Evolutionary conservation across 176 grass and related monocot genomes (phyloP), one percentile per base, ranked within the genome.

Genomic region (Pontederia crassipes): DNA sequence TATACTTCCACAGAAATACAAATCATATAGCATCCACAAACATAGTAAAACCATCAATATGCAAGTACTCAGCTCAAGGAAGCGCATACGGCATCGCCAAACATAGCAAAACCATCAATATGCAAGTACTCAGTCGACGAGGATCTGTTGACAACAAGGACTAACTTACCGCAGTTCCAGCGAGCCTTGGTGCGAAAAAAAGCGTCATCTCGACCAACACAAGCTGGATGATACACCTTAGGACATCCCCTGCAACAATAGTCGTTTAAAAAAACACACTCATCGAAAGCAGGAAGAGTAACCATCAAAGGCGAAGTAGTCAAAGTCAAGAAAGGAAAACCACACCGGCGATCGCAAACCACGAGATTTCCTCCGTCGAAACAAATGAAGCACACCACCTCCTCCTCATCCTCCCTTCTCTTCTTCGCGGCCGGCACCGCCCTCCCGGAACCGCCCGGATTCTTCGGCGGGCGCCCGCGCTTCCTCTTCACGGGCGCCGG

Each of bases 361-460:
- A 99, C 94, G 24, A 99, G 82, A 77, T 86, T 70, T 24, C 94
- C 94, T 51, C 94, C 94, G 8, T 99, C 94, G 35, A 99, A 99
- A 68, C 94, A 99, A 26, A 99, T 99, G 71, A 99, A 99, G 65
- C 94, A 99, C 14, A 99, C 94, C 1, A 89, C 72, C 77, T 99
- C 94, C 74, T 93, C 88, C 4, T 95, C 80, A 8, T 95, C 82
- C 57, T 75, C 72, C 55, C 59, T 77, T 55, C 72, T 79, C 46
- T 70, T 81, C 70, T 68, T 83, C 20, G 27, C 58, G 2, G 0
- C 46, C 0, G 59, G 0, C 29, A 58, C n/a, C 0, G 67, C 20
- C 4, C 40, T 68, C n/a, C 48, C 50, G 3, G 20, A 76, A 0
- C 56, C 81, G 12, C 81, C 79, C 64, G 74, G 77, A 62, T 62